Evolutionary conservation across 1,284 basidiomycete genomes (phyloP).

Genomic region (Moniliella sp.): DNA sequence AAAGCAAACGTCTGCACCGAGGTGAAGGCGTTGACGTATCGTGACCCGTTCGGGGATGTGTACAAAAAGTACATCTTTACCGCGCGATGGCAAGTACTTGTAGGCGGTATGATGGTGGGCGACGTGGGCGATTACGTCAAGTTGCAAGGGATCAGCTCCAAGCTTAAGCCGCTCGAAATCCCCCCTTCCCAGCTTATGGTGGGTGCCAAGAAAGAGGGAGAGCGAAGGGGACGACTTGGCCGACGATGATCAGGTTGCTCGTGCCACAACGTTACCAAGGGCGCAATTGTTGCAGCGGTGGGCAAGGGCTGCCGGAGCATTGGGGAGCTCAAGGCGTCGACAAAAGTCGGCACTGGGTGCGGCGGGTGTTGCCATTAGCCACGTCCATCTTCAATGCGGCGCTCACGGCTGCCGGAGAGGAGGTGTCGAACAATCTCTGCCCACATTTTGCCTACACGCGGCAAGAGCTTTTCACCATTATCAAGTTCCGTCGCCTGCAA

Average conservation of each 20-base stretch:
- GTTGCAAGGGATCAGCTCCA: constrained; percentile 50
- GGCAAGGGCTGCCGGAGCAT: constrained; percentile 41
- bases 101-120: constrained; percentile 63
- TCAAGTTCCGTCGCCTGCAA: constrained; percentile 48
- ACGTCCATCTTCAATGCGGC: constrained; percentile 45
- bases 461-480: constrained; percentile 48
- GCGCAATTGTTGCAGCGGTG: constrained; percentile 42
- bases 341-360: constrained; percentile 51
- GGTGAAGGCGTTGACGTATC: constrained; percentile 47
- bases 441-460: constrained; percentile 50
- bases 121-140: constrained; percentile 52
- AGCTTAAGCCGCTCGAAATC: constrained; percentile 49
- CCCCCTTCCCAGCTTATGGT: constrained; percentile 50
- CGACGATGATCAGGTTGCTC: constrained; percentile 52
- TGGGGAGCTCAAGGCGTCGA: constrained; percentile 45
- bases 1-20: constrained; percentile 7
- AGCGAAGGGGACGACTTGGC: constrained; percentile 47
- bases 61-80: constrained; percentile 62
- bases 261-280: constrained; percentile 52
- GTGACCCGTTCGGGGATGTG: constrained; percentile 46
- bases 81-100: constrained; percentile 49
- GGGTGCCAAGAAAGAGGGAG: constrained; percentile 41
- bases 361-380: constrained; percentile 49
- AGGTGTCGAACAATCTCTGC: constrained; percentile 47
- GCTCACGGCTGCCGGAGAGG: constrained; percentile 49